Percentiles rank a stretch among this genome's conserved stretches.
Evolutionary conservation across 1,284 basidiomycete species (phyloP).

Genomic region (Calocybe gambosa): DNA sequence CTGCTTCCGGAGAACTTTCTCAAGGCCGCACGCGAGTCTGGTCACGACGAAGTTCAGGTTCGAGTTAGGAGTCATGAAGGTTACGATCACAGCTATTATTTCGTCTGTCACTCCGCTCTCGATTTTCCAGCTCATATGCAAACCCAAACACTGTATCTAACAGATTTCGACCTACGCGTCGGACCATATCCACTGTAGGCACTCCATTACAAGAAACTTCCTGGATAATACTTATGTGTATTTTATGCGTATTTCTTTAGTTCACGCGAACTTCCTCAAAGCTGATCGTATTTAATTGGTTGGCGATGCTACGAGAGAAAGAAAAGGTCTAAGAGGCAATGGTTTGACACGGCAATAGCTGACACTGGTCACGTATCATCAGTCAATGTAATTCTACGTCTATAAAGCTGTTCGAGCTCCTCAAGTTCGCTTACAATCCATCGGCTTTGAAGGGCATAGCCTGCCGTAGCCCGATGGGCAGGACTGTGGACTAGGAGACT

Average conservation of each 20-base stretch:
- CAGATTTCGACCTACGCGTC: slow-evolving; percentile 70
- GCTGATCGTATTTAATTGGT: slow-evolving; percentile 31
- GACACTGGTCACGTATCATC: slow-evolving; percentile 5
- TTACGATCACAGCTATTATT: slow-evolving; percentile 93
- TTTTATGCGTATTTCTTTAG: slow-evolving; percentile 29
- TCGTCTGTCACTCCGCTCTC: slow-evolving; percentile 58
- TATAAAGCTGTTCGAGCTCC: slow-evolving; percentile 55
- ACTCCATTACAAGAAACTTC: slow-evolving; percentile 9
- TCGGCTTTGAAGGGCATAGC: slow-evolving; percentile 46
- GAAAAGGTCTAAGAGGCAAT: slow-evolving; percentile 5
- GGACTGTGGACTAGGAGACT: slow-evolving; percentile 54
- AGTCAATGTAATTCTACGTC: slow-evolving; percentile 37
- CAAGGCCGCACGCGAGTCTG: slow-evolving; percentile 67
- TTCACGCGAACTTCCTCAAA: slow-evolving; percentile 75
- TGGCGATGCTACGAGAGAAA: not conserved
- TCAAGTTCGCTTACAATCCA: slow-evolving; percentile 62
- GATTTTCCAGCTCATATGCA: slow-evolving; percentile 33
- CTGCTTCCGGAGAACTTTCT: slow-evolving; percentile 88
- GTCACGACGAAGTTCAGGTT: slow-evolving; percentile 73
- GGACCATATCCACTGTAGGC: slow-evolving; percentile 59
- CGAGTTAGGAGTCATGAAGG: slow-evolving; percentile 78
- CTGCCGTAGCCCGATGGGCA: slow-evolving; percentile 51
- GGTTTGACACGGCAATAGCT: not conserved
- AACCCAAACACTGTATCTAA: slow-evolving; percentile 26
- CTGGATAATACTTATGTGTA: slow-evolving; percentile 2